A percentile compares a stretch with the other conserved stretches of the same genome.
Evolutionary conservation across 2,329 filamentous ascomycete species (phyloP).

Genomic region (Cadophora gregata): DNA sequence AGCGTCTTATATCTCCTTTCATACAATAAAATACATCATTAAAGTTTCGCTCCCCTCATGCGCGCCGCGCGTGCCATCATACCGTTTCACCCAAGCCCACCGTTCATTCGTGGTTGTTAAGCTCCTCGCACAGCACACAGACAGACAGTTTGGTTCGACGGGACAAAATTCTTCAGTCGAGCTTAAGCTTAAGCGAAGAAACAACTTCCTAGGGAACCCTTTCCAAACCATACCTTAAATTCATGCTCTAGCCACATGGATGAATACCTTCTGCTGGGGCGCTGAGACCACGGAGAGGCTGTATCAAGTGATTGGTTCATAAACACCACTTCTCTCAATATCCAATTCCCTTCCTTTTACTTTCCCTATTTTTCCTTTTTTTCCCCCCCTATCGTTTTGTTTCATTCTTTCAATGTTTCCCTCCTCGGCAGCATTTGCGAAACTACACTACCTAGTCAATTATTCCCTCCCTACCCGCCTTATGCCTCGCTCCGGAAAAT

Average conservation of each 20-base stretch:
- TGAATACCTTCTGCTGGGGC: too few relatives aligned
- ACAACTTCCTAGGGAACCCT: background rate
- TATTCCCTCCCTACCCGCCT: too few relatives aligned
- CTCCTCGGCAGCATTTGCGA: too few relatives aligned
- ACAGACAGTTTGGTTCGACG: background rate
- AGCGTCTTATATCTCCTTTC: background rate
- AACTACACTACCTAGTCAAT: too few relatives aligned
- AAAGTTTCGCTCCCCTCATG: background rate
- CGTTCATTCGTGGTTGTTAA: background rate
- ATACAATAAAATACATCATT: background rate
- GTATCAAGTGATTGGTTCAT: too few relatives aligned
- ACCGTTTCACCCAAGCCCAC: slow-evolving; percentile 2
- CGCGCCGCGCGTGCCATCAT: background rate
- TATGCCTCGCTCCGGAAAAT: too few relatives aligned
- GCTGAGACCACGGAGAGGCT: too few relatives aligned
- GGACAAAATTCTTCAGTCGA: background rate
- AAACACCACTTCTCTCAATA: too few relatives aligned
- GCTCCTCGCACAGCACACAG: background rate
- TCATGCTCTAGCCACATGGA: background rate
- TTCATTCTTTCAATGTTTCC: too few relatives aligned
- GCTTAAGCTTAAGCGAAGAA: background rate
- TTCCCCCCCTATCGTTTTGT: too few relatives aligned
- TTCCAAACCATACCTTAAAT: background rate
- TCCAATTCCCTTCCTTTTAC: too few relatives aligned
- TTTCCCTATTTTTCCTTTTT: too few relatives aligned